Conservation (phyloP, 768 basidiomycete species). For the Kwoniella botswanensis region DNA sequence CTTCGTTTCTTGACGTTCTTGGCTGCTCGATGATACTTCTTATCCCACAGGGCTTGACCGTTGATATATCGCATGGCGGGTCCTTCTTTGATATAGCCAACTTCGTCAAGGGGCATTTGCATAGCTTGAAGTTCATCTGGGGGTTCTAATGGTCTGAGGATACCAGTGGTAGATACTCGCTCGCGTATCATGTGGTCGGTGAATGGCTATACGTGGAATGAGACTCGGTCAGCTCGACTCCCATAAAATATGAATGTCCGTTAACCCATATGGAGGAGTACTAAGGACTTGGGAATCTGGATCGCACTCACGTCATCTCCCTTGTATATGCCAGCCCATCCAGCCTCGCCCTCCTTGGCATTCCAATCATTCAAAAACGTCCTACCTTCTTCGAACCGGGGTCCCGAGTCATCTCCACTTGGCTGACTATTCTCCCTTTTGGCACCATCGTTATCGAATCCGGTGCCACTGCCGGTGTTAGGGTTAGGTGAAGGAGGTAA, state of each 20-base stretch:
- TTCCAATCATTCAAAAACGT: conserved; percentile 27
- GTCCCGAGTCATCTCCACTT: conserved; percentile 50
- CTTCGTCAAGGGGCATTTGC: conserved; percentile 67
- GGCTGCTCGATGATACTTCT: conserved; percentile 40
- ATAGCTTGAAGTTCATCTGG: conserved; percentile 71
- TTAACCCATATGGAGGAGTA: no score
- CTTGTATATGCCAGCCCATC: conserved; percentile 40
- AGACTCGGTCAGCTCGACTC: neutral
- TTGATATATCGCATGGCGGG: conserved; percentile 75
- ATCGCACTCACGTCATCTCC: conserved; percentile 33
- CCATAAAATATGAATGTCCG: no score
- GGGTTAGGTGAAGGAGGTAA: conserved; percentile 8
- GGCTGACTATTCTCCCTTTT: conserved; percentile 10
- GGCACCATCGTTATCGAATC: neutral
- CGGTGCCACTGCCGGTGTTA: neutral
- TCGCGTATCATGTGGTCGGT: conserved; percentile 82
- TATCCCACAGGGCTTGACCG: conserved; percentile 57
- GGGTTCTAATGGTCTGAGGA: conserved; percentile 80
- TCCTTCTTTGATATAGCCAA: conserved; percentile 78
- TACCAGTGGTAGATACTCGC: conserved; percentile 78
- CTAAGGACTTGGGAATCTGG: neutral
- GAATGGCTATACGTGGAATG: conserved; percentile 46
- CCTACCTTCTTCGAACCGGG: conserved; percentile 39
- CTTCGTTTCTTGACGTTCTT: conserved; percentile 47
- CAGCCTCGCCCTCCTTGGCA: conserved; percentile 30